These are phyloP conservation scores for Epichloe gansuensis DNA, from an alignment of 2,329 filamentous ascomycete genomes.

Conservation along the genomic window DNA sequence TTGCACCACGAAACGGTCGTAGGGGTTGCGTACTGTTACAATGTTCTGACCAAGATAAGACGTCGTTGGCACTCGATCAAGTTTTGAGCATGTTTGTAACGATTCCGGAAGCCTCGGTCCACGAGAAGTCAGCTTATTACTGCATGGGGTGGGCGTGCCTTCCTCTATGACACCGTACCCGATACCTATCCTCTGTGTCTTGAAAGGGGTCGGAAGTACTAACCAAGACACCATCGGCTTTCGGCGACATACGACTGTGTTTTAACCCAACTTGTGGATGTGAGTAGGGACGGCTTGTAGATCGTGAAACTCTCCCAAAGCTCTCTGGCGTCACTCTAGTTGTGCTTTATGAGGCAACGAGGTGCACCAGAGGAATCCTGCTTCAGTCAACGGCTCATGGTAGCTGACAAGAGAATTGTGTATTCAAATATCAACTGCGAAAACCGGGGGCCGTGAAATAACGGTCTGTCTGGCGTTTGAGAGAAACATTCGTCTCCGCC, in stretches of 20 bases:
- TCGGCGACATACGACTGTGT: constrained; percentile 4
- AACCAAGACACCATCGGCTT: constrained; percentile 6
- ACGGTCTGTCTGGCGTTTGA: background rate
- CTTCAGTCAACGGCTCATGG: background rate
- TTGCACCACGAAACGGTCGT: background rate
- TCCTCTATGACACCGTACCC: constrained; percentile 8
- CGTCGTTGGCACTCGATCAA: background rate
- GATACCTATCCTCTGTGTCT: background rate
- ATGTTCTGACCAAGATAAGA: background rate
- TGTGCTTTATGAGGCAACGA: background rate
- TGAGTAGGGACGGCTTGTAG: constrained; percentile 5
- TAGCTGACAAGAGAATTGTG: background rate
- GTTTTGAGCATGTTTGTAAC: constrained; percentile 7
- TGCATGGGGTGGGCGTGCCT: constrained; percentile 14
- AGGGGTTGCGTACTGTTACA: background rate
- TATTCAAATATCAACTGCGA: background rate
- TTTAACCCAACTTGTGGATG: constrained; percentile 8
- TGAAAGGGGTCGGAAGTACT: background rate
- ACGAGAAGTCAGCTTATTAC: constrained; percentile 11
- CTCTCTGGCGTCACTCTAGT: constrained; percentile 1
- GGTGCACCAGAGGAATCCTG: background rate
- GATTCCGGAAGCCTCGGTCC: constrained; percentile 9
- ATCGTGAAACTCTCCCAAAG: constrained; percentile 1
- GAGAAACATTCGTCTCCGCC: background rate
- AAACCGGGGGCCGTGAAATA: background rate